phyloP scores from a whole-genome alignment of 371 early-diverging fungal genomes.

The Capniomyces stellatus region DNA sequence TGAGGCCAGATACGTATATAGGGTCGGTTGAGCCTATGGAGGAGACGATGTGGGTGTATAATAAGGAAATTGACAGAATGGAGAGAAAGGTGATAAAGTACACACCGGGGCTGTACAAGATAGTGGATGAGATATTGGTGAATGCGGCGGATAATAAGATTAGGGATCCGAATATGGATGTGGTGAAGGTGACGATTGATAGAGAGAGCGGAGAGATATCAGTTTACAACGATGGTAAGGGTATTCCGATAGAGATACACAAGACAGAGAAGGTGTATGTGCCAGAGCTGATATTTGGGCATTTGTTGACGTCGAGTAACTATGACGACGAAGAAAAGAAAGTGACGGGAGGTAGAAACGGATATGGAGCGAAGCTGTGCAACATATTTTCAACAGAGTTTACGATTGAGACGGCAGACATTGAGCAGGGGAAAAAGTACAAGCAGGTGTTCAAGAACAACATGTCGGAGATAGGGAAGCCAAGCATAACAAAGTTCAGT shows the following conservation, averaged over 20 bases:
- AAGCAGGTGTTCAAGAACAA: constrained; percentile 76
- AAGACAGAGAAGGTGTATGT: constrained; percentile 89
- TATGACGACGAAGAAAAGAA: constrained; percentile 98
- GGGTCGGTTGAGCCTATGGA: constrained; percentile 86
- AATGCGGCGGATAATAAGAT: constrained; percentile 94
- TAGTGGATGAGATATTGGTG: constrained; percentile 99
- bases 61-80: constrained; percentile 43
- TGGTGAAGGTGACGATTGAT: constrained; percentile 86
- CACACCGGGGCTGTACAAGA: constrained; percentile 98
- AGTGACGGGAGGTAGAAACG: constrained; percentile 98
- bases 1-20: constrained; percentile 98
- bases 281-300: constrained; percentile 99
- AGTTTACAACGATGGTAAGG: constrained; percentile 93
- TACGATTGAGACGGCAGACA: constrained; percentile 91
- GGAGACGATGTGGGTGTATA: constrained; percentile 77
- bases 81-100: constrained; percentile 53
- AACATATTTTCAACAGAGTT: constrained; percentile 98
- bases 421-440: constrained; percentile 49
- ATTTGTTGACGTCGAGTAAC: constrained; percentile 96
- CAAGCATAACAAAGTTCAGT: constrained; percentile 44
- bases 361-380: constrained; percentile 99
- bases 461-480: constrained; percentile 60
- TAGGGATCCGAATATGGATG: constrained; percentile 84
- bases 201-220: constrained; percentile 64
- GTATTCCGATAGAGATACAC: constrained; percentile 96